Evolutionary conservation across 441 rosid species (phyloP).

Genomic region (Corymbia citriodora): DNA sequence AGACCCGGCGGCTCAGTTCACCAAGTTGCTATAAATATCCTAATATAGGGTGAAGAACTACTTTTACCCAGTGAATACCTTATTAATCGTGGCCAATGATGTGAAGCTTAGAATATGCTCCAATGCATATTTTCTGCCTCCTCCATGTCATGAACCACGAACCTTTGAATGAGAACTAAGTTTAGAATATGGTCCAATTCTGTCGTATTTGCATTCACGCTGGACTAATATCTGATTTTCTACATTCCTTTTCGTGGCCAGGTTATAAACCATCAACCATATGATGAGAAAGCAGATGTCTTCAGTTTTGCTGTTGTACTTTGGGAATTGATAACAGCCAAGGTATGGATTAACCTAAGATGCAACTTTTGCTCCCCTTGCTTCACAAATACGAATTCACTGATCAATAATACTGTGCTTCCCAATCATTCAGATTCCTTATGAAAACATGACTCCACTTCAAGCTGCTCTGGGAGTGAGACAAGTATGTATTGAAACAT

Average conservation of each 20-base stretch:
- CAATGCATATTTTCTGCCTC: background rate
- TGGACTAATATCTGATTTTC: background rate
- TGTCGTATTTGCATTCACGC: background rate
- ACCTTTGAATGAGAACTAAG: background rate
- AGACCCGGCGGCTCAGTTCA: background rate
- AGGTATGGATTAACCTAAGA: constrained; percentile 28
- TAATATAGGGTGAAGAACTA: background rate
- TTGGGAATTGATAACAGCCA: constrained; percentile 67
- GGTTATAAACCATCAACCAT: constrained; percentile 65
- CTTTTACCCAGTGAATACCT: background rate
- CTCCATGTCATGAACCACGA: background rate
- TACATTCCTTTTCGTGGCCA: constrained; percentile 10
- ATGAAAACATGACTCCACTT: constrained; percentile 52
- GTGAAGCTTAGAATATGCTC: background rate
- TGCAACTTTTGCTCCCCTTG: background rate
- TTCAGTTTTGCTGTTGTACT: constrained; percentile 70
- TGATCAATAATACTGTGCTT: background rate
- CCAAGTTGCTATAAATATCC: background rate
- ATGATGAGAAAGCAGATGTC: constrained; percentile 62
- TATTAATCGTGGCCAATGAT: background rate
- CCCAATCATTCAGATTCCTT: constrained; percentile 38
- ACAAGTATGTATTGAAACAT: constrained; percentile 27
- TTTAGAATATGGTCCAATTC: background rate
- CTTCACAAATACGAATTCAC: background rate
- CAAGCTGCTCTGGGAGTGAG: constrained; percentile 77